Conservation (phyloP, 106 monocot species). For the Cymbidium sinense region DNA sequence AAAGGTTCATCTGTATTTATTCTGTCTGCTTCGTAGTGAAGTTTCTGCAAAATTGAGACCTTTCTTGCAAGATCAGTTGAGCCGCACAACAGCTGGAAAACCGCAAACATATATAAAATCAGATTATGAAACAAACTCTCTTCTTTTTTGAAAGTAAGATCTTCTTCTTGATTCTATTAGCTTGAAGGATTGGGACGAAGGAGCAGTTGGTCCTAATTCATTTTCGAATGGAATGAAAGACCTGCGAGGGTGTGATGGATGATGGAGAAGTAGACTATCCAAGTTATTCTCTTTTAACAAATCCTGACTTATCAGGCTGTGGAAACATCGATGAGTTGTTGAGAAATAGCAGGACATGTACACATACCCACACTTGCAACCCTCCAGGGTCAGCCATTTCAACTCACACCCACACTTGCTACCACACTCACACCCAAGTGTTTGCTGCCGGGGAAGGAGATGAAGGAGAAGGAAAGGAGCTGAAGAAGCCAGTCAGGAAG, state of each 20-base stretch:
- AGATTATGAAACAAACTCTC: no score
- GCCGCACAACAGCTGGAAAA: background rate
- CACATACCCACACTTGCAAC: slow-evolving; percentile 82
- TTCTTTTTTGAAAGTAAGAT: background rate
- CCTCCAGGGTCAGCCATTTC: slow-evolving; percentile 40
- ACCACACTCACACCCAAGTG: slow-evolving; percentile 61
- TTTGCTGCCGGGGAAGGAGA: slow-evolving; percentile 19
- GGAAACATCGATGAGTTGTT: background rate
- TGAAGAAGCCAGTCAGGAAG: background rate
- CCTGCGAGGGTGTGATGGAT: background rate
- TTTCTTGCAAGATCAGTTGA: background rate
- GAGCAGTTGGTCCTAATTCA: background rate
- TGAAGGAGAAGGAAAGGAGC: slow-evolving; percentile 10
- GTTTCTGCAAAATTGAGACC: background rate
- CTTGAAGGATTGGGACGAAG: background rate
- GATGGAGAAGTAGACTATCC: slow-evolving; percentile 1
- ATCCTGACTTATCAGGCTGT: background rate
- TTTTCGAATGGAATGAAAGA: background rate
- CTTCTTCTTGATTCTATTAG: background rate
- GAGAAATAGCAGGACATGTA: slow-evolving; percentile 31
- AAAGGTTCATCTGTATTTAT: background rate
- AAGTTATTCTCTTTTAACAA: background rate
- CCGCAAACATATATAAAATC: no score
- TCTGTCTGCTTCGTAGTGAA: background rate
- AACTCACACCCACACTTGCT: slow-evolving; percentile 70